These are phyloP conservation scores for Globisporangium spinosum DNA, from an alignment of 352 stramenopile species.

Conservation along the genomic window DNA sequence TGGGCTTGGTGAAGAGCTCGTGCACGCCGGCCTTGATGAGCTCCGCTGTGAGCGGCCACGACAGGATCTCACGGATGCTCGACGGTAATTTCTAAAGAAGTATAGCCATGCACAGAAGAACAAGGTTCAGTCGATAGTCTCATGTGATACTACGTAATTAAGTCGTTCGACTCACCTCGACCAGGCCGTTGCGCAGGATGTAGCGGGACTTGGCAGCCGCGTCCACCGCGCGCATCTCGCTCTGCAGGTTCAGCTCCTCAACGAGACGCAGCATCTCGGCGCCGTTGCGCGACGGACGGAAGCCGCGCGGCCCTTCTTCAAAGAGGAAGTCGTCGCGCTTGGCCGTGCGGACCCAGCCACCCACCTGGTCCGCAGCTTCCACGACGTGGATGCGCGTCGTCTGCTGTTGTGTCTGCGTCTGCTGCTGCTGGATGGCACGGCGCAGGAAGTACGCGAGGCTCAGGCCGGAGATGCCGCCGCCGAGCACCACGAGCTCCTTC, in stretches of 20 bases:
- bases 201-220: constrained; percentile 63
- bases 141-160: too few relatives aligned
- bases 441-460: constrained; percentile 76
- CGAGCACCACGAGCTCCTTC: constrained; percentile 73
- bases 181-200: constrained; percentile 63
- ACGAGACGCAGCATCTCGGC: constrained; percentile 82
- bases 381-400: constrained; percentile 61
- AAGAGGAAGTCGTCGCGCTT: constrained; percentile 64
- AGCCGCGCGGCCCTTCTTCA: constrained; percentile 79
- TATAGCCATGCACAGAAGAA: background rate
- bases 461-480: constrained; percentile 77
- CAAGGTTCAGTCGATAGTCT: background rate
- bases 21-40: constrained; percentile 59
- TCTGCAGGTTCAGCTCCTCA: constrained; percentile 67
- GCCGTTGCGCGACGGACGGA: constrained; percentile 81
- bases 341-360: constrained; percentile 73
- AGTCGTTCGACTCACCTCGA: constrained; percentile 37
- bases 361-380: constrained; percentile 43
- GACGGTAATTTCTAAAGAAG: constrained; percentile 52
- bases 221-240: constrained; percentile 61
- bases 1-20: constrained; percentile 51
- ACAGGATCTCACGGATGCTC: constrained; percentile 49
- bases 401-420: background rate
- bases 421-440: constrained; percentile 32
- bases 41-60: constrained; percentile 54